Conservation (phyloP, 495 filamentous ascomycete species). For the Penicillium argentinense region DNA sequence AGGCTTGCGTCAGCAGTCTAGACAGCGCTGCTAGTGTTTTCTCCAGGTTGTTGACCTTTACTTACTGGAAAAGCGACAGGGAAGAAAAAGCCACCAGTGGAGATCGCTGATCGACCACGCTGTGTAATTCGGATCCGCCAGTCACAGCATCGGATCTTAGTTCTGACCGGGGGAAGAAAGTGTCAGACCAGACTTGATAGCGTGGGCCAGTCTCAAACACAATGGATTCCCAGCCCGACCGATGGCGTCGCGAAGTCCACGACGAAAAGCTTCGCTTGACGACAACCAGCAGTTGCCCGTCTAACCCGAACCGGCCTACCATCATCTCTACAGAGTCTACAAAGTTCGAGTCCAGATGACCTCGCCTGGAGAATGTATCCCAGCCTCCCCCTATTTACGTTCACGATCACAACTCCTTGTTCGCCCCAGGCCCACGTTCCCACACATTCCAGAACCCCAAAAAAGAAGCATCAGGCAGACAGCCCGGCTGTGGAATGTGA, state of each 20-base stretch:
- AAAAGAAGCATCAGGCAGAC: not conserved
- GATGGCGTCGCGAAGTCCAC: too few relatives aligned
- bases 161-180: too few relatives aligned
- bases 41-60: too few relatives aligned
- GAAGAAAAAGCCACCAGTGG: not conserved
- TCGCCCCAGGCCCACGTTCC: not conserved
- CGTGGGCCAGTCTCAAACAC: not conserved
- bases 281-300: not conserved
- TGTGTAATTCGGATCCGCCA: not conserved
- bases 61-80: too few relatives aligned
- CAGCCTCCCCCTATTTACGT: constrained; percentile 5
- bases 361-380: constrained; percentile 8
- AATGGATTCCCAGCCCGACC: too few relatives aligned
- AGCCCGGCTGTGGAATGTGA: constrained; percentile 9
- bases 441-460: constrained; percentile 9
- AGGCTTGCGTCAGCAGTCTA: not conserved
- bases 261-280: not conserved
- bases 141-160: not conserved
- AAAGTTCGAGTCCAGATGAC: not conserved
- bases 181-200: too few relatives aligned
- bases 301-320: constrained; percentile 1
- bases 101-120: not conserved
- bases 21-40: not conserved
- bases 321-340: not conserved
- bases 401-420: not conserved